A percentile compares a stretch with the other conserved stretches of the same genome.
Conservation (phyloP, 192 early-diverging fungal genomes). For the Pilobolus umbonatus region DNA sequence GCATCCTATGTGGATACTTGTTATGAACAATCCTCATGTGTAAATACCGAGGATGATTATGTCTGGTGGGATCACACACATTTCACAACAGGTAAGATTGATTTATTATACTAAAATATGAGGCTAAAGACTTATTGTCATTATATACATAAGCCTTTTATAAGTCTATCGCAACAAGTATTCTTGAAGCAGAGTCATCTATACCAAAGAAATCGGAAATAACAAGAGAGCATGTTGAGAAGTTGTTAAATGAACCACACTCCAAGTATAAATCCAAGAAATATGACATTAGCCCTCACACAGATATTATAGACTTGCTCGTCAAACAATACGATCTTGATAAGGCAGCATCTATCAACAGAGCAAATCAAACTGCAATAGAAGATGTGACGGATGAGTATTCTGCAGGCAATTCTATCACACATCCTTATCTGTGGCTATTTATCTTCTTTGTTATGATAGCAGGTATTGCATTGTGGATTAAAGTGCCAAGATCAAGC, state of each 20-base stretch:
- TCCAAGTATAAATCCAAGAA: slow-evolving; percentile 5
- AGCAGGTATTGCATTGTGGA: not conserved
- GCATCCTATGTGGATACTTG: slow-evolving; percentile 27
- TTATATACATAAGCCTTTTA: slow-evolving; percentile 17
- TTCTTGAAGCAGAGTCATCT: slow-evolving; percentile 13
- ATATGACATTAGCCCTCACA: slow-evolving; percentile 2
- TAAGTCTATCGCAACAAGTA: slow-evolving; percentile 19
- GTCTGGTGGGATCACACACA: slow-evolving; percentile 37
- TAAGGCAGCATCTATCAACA: not conserved
- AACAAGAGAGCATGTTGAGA: slow-evolving; percentile 3
- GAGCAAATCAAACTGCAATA: not conserved
- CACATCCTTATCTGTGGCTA: not conserved
- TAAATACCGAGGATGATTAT: slow-evolving; percentile 9
- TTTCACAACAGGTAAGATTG: slow-evolving; percentile 31
- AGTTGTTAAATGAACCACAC: slow-evolving; percentile 6
- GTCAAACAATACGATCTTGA: not conserved
- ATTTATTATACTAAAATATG: no score
- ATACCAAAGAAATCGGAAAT: not conserved
- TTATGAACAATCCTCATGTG: slow-evolving; percentile 5
- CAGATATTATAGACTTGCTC: not conserved
- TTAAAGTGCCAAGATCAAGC: not conserved
- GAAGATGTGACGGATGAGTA: not conserved
- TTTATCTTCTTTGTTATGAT: not conserved
- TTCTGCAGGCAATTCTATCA: not conserved
- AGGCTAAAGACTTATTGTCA: no score